phyloP scores from a whole-genome alignment of 2,329 filamentous ascomycete species.

The Penicillium fuscoglaucum region DNA sequence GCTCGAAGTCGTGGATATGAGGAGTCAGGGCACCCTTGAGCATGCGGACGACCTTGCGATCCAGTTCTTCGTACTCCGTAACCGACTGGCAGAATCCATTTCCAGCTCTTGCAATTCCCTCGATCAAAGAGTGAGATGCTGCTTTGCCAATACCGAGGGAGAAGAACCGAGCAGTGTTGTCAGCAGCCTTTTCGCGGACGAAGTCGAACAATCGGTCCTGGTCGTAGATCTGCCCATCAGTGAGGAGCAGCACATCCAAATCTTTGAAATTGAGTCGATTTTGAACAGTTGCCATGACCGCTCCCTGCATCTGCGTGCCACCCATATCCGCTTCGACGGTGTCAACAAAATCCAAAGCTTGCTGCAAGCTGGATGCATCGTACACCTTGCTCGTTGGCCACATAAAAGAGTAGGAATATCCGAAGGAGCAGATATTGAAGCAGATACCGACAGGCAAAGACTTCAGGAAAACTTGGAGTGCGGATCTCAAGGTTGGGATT shows the following conservation, averaged over 20 bases:
- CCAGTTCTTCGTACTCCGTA: conserved; percentile 62
- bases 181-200: conserved; percentile 46
- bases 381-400: conserved; percentile 52
- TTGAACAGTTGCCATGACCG: conserved; percentile 50
- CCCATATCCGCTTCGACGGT: conserved; percentile 51
- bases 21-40: conserved; percentile 68
- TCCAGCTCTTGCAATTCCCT: conserved; percentile 59
- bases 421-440: conserved; percentile 63
- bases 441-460: conserved; percentile 57
- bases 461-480: conserved; percentile 59
- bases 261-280: conserved; percentile 49
- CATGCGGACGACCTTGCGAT: conserved; percentile 71
- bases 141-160: conserved; percentile 54
- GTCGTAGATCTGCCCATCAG: conserved; percentile 57
- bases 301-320: conserved; percentile 55
- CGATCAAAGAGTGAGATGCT: conserved; percentile 58
- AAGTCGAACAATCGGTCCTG: conserved; percentile 52
- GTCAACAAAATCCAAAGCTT: conserved; percentile 47
- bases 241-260: conserved; percentile 57
- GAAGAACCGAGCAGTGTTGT: conserved; percentile 56
- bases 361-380: conserved; percentile 45
- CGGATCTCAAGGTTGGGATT: conserved; percentile 51
- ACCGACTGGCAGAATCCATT: conserved; percentile 65
- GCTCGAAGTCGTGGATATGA: conserved; percentile 63
- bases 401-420: conserved; percentile 47